Conservation (phyloP, 257 asterid species). For the Avicennia marina region DNA sequence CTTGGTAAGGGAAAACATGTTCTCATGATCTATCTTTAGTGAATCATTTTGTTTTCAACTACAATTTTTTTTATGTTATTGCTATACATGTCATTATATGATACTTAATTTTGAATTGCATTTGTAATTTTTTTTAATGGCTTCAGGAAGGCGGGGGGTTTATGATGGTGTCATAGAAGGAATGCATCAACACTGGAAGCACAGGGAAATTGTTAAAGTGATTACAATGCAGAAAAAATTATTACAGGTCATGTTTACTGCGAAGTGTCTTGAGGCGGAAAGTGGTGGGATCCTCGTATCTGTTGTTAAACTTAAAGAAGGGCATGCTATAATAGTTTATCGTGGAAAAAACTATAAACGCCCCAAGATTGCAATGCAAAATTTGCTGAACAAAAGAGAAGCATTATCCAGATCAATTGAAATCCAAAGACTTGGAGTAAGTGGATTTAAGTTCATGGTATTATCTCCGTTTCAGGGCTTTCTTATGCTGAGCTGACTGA, state of each 20-base stretch:
- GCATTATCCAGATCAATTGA: constrained; percentile 79
- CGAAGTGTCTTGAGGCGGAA: constrained; percentile 58
- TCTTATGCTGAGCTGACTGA: constrained; percentile 1
- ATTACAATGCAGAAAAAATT: constrained; percentile 75
- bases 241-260: constrained; percentile 62
- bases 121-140: neutral
- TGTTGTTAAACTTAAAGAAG: constrained; percentile 74
- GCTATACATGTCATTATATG: neutral
- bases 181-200: constrained; percentile 94
- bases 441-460: constrained; percentile 21
- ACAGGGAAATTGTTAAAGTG: constrained; percentile 83
- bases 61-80: neutral
- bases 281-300: constrained; percentile 76
- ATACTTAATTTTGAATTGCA: neutral
- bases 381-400: constrained; percentile 64
- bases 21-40: neutral
- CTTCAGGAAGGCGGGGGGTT: constrained; percentile 85
- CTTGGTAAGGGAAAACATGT: constrained; percentile 58
- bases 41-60: too few relatives aligned
- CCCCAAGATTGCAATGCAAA: constrained; percentile 39
- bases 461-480: constrained; percentile 1
- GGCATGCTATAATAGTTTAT: constrained; percentile 81
- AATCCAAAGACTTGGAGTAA: constrained; percentile 87
- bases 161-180: constrained; percentile 85
- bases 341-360: constrained; percentile 93